Evolutionary conservation across 2,329 filamentous ascomycete genomes (phyloP).

Genomic region (Diaporthe ampelina): DNA sequence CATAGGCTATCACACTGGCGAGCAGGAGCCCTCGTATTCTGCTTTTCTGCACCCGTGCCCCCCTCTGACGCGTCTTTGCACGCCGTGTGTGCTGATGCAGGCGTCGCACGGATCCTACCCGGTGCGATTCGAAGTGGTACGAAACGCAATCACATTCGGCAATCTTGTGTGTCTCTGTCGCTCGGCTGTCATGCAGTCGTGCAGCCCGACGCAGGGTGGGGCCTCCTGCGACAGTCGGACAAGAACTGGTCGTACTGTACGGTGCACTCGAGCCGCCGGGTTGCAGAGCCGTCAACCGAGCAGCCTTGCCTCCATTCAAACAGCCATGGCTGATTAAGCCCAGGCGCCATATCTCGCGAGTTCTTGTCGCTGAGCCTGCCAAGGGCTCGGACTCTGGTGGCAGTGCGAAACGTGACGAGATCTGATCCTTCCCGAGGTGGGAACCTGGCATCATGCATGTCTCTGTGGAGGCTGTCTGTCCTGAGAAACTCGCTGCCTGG

Average conservation of each 20-base stretch:
- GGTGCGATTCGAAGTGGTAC: neutral
- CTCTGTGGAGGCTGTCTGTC: too few species aligned
- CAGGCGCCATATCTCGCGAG: neutral
- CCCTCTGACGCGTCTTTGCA: slow-evolving; percentile 7
- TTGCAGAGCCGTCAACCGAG: neutral
- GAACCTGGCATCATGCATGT: too few species aligned
- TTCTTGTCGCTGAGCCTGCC: neutral
- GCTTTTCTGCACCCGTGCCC: neutral
- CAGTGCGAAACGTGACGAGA: slow-evolving; percentile 7
- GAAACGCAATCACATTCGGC: neutral
- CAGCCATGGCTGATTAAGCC: too few species aligned
- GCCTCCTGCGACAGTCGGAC: neutral
- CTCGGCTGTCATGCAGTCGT: neutral
- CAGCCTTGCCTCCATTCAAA: neutral
- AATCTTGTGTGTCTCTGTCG: neutral
- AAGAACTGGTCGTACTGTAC: neutral
- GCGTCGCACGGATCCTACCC: neutral
- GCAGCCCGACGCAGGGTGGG: neutral
- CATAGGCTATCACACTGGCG: too few species aligned
- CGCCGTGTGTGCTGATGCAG: slow-evolving; percentile 6
- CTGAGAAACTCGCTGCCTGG: neutral
- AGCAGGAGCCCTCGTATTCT: neutral
- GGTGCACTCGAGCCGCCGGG: neutral
- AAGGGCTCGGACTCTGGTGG: slow-evolving; percentile 20
- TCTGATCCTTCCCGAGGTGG: slow-evolving; percentile 10